Base-by-base conservation (phyloP, 768 basidiomycete species). In the Amanita subjunquillea region DNA sequence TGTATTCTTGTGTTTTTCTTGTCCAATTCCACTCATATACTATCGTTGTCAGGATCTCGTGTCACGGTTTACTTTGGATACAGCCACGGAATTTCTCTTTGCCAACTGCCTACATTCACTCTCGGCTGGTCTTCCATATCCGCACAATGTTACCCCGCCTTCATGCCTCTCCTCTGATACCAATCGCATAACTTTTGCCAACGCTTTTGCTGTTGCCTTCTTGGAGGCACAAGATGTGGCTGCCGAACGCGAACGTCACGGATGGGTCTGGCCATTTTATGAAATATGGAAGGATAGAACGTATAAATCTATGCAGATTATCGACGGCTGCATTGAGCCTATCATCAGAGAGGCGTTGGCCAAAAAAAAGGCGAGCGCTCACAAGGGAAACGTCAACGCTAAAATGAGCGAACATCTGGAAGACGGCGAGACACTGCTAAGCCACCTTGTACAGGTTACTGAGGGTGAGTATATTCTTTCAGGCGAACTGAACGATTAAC, bases 11-110 rank as follows among this genome's bases (percentile, higher is more conserved):
- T 13, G 4, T 50, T 15, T 3, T 50, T n/a, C 12, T 17, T 29
- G 42, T 41, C 45, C 8, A 12, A 17, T 32, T 9, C 42, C 12
- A 25, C 25, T 30, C 22, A 44, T 13, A 9, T n/a, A 22, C 41
- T 23, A 5, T 43, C 8, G 9, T 55, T 8, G 4, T 13, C 34
- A 79, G 75, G 82, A 82, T 57, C 64, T 80, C 2, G 75, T 82
- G 60, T 75, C 72, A 3, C 73, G 81, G 2, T 84, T 83, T 60
- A 83, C 83, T 0, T 73, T 85, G 23, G 84, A 86, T 65, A 73
- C 80, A 2, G 81, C 82, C 2, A 78, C 80, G 0, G 80, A 83
- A 53, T 83, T 83, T 58, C 72, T 86, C 32, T 83, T 85, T 51
- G 82, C 82, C 1, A 67, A 68, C 48, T 77, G 76, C 57, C 76